These are phyloP conservation scores for Bocquillonia castaneifolia DNA, from an alignment of 441 rosid species.

Conservation along the genomic window DNA sequence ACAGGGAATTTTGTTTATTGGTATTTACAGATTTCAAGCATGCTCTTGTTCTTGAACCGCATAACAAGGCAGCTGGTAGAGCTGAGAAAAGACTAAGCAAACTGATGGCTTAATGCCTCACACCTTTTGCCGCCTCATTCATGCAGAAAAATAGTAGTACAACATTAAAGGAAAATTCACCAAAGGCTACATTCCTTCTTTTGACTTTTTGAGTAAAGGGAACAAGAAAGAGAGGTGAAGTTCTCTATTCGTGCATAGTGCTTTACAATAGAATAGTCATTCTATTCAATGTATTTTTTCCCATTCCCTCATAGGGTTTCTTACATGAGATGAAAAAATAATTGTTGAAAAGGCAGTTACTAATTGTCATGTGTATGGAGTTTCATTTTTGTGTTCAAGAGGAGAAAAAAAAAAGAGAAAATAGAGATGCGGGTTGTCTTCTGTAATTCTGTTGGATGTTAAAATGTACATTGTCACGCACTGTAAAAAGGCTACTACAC, in stretches of 20 bases:
- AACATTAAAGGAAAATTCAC: slow-evolving; percentile 6
- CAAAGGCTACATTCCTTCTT: neutral
- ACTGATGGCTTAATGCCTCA: slow-evolving; percentile 38
- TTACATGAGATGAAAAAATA: neutral
- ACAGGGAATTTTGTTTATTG: neutral
- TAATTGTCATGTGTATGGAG: neutral
- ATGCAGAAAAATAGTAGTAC: neutral
- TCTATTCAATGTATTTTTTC: slow-evolving; percentile 4
- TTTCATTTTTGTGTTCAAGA: neutral
- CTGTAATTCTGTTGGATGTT: too few relatives aligned
- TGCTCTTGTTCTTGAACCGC: slow-evolving; percentile 86
- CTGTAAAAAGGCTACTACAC: too few relatives aligned
- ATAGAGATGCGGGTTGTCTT: neutral
- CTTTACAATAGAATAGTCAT: neutral
- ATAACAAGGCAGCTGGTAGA: slow-evolving; percentile 59
- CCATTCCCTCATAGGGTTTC: neutral
- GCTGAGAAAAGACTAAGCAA: slow-evolving; percentile 68
- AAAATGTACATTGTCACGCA: too few relatives aligned
- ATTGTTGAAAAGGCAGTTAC: neutral
- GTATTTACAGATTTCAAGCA: slow-evolving; percentile 69
- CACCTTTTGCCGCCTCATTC: neutral
- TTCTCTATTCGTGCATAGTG: neutral
- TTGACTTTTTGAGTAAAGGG: neutral
- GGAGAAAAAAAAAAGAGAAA: neutral
- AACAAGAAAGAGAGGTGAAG: neutral